Conservation (phyloP, 2,329 filamentous ascomycete species). For the Ceratocystis destructans region DNA sequence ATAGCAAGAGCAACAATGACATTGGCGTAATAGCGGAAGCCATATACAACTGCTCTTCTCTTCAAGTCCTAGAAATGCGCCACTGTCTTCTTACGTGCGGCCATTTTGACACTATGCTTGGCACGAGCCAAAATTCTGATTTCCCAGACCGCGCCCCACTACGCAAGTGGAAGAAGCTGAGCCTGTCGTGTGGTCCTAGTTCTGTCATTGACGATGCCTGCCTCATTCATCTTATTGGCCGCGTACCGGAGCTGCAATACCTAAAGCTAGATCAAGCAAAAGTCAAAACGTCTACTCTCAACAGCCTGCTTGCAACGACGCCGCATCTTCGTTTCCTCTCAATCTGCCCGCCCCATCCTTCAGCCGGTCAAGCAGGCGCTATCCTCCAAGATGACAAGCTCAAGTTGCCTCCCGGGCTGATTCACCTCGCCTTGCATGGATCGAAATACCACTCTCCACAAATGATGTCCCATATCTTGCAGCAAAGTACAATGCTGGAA, state of each 20-base stretch:
- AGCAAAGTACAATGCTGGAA: not conserved
- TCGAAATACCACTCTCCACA: not conserved
- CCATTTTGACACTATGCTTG: not conserved
- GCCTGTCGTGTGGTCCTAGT: not conserved
- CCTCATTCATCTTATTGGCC: not conserved
- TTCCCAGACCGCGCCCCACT: not conserved
- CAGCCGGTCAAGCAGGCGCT: not conserved
- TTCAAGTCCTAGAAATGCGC: not conserved
- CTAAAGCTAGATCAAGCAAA: not conserved
- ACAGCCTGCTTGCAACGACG: not conserved
- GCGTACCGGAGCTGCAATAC: not conserved
- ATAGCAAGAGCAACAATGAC: not conserved
- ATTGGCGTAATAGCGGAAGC: not conserved
- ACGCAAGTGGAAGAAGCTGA: constrained; percentile 2
- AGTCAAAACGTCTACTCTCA: not conserved
- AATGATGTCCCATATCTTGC: not conserved
- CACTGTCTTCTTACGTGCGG: not conserved
- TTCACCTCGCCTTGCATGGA: not conserved
- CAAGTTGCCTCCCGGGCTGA: not conserved
- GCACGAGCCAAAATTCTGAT: not conserved
- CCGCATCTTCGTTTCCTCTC: not conserved
- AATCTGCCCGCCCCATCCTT: not conserved
- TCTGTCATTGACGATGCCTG: not conserved
- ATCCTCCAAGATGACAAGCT: not conserved
- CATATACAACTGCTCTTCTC: not conserved